phyloP scores from a whole-genome alignment of 371 early-diverging fungal species.

The Dichotomocladium elegans region DNA sequence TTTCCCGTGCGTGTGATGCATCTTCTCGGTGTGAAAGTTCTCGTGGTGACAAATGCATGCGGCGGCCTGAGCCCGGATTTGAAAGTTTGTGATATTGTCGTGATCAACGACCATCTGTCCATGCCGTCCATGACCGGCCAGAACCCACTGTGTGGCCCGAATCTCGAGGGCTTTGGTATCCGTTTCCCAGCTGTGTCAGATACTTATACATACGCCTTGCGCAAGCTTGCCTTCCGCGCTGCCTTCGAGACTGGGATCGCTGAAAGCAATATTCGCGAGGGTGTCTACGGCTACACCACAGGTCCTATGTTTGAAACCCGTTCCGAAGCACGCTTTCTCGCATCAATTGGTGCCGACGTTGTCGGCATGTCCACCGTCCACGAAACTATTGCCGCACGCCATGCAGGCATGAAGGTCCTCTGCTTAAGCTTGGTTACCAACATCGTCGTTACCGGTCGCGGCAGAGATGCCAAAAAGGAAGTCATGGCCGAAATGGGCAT shows the following conservation, averaged over 20 bases:
- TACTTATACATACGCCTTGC: slow-evolving; percentile 84
- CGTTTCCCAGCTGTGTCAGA: slow-evolving; percentile 92
- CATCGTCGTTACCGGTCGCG: slow-evolving; percentile 65
- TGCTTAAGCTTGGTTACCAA: slow-evolving; percentile 88
- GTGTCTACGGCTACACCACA: slow-evolving; percentile 82
- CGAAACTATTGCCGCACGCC: slow-evolving; percentile 91
- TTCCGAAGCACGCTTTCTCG: slow-evolving; percentile 83
- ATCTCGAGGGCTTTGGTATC: slow-evolving; percentile 78
- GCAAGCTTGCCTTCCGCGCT: slow-evolving; percentile 62
- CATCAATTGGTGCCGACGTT: slow-evolving; percentile 75
- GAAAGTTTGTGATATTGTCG: slow-evolving; percentile 86
- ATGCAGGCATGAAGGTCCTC: slow-evolving; percentile 85
- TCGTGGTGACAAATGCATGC: slow-evolving; percentile 92
- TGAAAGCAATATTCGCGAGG: slow-evolving; percentile 64
- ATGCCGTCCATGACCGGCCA: slow-evolving; percentile 80
- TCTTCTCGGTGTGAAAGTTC: slow-evolving; percentile 72
- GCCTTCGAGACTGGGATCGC: slow-evolving; percentile 54
- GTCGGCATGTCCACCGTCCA: slow-evolving; percentile 98
- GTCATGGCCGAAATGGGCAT: slow-evolving; percentile 48
- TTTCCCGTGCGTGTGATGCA: slow-evolving; percentile 89
- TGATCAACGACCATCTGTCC: slow-evolving; percentile 87
- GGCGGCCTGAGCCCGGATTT: slow-evolving; percentile 80
- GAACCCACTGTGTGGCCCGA: slow-evolving; percentile 85
- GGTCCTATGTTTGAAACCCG: slow-evolving; percentile 92
- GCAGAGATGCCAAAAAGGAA: slow-evolving; percentile 60